Evolutionary conservation across 164 flowering plant genomes (phyloP), one percentile per base, ranked within the genome.

Genomic region (Pachysandra terminalis): DNA sequence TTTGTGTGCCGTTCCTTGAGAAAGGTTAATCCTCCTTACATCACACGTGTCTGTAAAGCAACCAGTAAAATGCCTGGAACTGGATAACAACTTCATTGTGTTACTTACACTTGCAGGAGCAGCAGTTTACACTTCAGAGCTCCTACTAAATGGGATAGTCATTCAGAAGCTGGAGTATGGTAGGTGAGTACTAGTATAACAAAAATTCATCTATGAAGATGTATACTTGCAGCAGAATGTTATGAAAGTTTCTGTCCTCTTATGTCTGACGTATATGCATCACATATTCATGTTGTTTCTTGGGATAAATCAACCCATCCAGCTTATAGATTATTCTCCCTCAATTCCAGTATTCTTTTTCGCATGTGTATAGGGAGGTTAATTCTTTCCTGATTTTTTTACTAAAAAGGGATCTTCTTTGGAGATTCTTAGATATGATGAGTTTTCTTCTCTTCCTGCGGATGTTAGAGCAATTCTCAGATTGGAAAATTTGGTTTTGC

Each of bases 91-190:
- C 19, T 56, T 35, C 58, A 60, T 68, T 56, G 58, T 23, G 32
- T 73, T n/a, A n/a, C n/a, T n/a, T 19, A 28, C 63, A 25, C 32
- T 65, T 86, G 72, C 96, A 94, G 98, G 97, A 54, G 84, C 84
- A 37, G 71, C 82, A 56, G 81, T 87, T 69, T 89, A 89, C 76
- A 85, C 88, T 74, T 87, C 97, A 56, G 96, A 91, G 85, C 85
- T 91, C 67, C 71, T 91, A 62, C 75, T 94, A 70, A 90, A 89
- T 77, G 98, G 98, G 24, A 94, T 94, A 25, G 93, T 94, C 51
- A 87, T 82, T 64, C 97, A 91, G 78, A 92, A 80, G 77, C 82
- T 91, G 77, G 94, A 91, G 64, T 89, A 75, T 77, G 85, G 86
- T 65, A 90, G 98, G 96, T 94, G 52, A 35, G 83, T 77, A 68